Conservation (phyloP, 768 basidiomycete species). For the Dendrothele bispora region DNA sequence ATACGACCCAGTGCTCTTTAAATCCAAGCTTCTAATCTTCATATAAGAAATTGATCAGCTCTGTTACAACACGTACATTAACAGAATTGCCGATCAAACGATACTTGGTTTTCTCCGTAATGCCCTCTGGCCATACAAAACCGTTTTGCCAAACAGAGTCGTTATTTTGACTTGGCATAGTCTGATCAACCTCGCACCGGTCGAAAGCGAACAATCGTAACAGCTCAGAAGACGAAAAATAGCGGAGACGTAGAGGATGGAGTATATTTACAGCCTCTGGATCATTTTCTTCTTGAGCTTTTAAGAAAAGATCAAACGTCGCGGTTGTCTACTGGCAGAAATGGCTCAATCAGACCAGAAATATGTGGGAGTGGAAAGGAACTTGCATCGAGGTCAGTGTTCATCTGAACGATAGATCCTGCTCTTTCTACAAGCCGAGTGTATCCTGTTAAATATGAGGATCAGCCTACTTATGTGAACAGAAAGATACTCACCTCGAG, state of each 20-base stretch:
- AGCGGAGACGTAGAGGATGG: constrained; percentile 61
- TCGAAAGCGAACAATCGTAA: constrained; percentile 67
- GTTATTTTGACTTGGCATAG: no score
- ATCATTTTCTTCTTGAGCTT: constrained; percentile 38
- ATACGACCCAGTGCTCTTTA: no score
- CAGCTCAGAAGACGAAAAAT: constrained; percentile 74
- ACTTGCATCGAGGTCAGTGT: constrained; percentile 62
- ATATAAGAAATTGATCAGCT: constrained; percentile 61
- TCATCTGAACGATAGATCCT: constrained; percentile 76
- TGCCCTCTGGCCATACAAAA: constrained; percentile 63
- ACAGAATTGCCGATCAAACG: constrained; percentile 82
- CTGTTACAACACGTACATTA: constrained; percentile 70
- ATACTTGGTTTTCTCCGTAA: constrained; percentile 72
- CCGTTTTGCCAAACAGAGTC: no score
- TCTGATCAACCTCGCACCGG: no score
- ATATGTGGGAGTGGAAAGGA: background rate
- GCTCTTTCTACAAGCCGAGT: constrained; percentile 75
- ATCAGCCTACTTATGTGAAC: background rate
- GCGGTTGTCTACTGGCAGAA: constrained; percentile 50
- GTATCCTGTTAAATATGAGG: constrained; percentile 49
- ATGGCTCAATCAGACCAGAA: constrained; percentile 1
- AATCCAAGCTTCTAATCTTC: constrained; percentile 21
- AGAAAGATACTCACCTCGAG: constrained; percentile 55
- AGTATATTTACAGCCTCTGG: constrained; percentile 53
- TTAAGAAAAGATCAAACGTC: constrained; percentile 57